Base-by-base conservation (phyloP, 805 yeast genomes). In the Saturnispora dispora region DNA sequence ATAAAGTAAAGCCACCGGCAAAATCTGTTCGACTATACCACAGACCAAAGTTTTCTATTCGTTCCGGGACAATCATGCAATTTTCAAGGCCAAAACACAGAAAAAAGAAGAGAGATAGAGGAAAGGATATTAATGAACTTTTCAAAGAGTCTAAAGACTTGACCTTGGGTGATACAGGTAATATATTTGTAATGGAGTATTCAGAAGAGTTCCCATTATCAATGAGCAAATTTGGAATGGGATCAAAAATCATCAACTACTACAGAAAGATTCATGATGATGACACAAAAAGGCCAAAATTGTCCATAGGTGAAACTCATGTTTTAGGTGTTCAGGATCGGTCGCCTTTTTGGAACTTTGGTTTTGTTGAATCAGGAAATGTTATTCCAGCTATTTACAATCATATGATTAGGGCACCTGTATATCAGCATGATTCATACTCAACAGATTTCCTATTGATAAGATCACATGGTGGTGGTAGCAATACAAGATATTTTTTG, bases 261-360 rank as follows among this genome's bases (percentile, higher is more conserved):
- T 93, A 93, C 66, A 77, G 99, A 57, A 91, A 91, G 64, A 80
- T 78, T 54, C 74, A 74, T 53, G 88, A 83, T 15, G 89, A 86
- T 47, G 99, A 93, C 64, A 77, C 79, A 4, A 74, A 85, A 5
- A 78, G 98, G 54, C 98, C 98, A 0, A 91, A 90, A 61, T 72
- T 89, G 27, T 78, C 88, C 1, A 75, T 89, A 41, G 99, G 99
- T 44, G 99, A 93, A 64, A 93, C 98, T 0, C 93, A 87, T 68
- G 96, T 93, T 3, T 72, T 93, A 36, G 97, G 96, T n/a, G 87
- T 88, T 1, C 96, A 90, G 63, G 99, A 93, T 68, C 77, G 95
- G 60, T 87, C 96, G 7, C 97, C 99, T 11, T 93, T 93, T 64
- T 93, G 99, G 98, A 93, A 90, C 65, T 93, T 89, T 71, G 99